These are phyloP conservation scores for Somion occarium DNA, from an alignment of 1,284 basidiomycete genomes.

Conservation along the genomic window DNA sequence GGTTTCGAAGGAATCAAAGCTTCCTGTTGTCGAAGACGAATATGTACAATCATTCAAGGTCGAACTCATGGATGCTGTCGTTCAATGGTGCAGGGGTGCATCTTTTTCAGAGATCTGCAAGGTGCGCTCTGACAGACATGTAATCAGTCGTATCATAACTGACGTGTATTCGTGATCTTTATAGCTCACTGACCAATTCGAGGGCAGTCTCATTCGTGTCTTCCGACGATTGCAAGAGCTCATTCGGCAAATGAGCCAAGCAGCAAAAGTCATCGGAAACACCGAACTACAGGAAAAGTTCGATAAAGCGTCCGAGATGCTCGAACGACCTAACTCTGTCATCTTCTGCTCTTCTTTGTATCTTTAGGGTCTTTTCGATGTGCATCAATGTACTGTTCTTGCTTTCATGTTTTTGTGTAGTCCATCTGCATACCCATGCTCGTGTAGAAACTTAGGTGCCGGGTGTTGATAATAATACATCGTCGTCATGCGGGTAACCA, in stretches of 20 bases:
- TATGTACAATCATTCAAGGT: conserved; percentile 97
- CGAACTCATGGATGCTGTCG: conserved; percentile 95
- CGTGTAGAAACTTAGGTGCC: no score
- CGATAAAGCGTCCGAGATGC: conserved; percentile 81
- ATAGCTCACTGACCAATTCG: conserved; percentile 93
- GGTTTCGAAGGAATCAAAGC: conserved; percentile 90
- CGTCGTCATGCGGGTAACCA: no score
- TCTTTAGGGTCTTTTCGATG: conserved; percentile 32
- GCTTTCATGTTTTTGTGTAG: background rate
- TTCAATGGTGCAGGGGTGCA: conserved; percentile 97
- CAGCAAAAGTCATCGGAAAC: conserved; percentile 96
- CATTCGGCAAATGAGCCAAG: conserved; percentile 91
- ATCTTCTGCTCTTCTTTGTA: conserved; percentile 92
- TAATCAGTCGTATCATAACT: no score
- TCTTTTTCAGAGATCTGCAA: conserved; percentile 96
- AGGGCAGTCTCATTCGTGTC: conserved; percentile 91
- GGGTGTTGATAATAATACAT: no score
- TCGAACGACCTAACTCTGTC: conserved; percentile 89
- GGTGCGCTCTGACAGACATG: no score
- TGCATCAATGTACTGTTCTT: background rate
- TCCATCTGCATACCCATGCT: no score
- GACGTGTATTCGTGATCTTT: no score
- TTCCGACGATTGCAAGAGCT: conserved; percentile 94
- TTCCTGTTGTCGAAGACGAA: conserved; percentile 88
- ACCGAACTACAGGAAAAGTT: conserved; percentile 90